phyloP scores from a whole-genome alignment of 1,284 basidiomycete species.

The Naganishia sp. region DNA sequence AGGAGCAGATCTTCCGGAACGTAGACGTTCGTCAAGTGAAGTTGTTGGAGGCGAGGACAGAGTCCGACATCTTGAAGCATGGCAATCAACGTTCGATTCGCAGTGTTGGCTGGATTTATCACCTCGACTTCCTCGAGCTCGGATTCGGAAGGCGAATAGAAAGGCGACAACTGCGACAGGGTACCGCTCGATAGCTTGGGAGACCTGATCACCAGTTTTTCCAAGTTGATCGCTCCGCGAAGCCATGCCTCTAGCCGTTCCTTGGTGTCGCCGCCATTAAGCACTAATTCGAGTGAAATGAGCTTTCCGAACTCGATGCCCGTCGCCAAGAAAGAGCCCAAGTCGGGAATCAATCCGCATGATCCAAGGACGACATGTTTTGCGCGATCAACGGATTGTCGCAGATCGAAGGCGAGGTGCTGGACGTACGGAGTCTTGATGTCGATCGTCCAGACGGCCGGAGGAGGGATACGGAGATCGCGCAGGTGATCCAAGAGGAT shows the following conservation, averaged over 20 bases:
- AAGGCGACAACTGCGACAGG: constrained; percentile 2
- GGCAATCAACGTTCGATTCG: neutral
- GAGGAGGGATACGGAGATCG: constrained; percentile 4
- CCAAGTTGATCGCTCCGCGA: neutral
- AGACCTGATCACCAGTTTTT: neutral
- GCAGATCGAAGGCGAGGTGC: constrained; percentile 6
- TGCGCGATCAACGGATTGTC: neutral
- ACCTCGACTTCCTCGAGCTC: neutral
- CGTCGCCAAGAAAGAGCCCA: neutral
- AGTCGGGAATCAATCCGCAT: neutral
- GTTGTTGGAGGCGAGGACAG: neutral
- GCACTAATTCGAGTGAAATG: neutral
- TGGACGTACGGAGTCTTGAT: neutral
- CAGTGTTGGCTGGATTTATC: constrained; percentile 1
- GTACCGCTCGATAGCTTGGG: constrained; percentile 6
- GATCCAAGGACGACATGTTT: neutral
- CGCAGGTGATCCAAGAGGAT: neutral
- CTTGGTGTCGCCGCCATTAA: constrained; percentile 10
- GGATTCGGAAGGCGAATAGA: constrained; percentile 2
- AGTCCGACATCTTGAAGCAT: neutral
- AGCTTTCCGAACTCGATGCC: constrained; percentile 8
- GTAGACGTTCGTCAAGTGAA: constrained; percentile 4
- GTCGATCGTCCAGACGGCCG: constrained; percentile 5
- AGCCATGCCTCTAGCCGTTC: neutral
- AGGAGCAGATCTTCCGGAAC: neutral